phyloP scores from a whole-genome alignment of 2,329 filamentous ascomycete species.

The Neophaeococcomyces aloes region DNA sequence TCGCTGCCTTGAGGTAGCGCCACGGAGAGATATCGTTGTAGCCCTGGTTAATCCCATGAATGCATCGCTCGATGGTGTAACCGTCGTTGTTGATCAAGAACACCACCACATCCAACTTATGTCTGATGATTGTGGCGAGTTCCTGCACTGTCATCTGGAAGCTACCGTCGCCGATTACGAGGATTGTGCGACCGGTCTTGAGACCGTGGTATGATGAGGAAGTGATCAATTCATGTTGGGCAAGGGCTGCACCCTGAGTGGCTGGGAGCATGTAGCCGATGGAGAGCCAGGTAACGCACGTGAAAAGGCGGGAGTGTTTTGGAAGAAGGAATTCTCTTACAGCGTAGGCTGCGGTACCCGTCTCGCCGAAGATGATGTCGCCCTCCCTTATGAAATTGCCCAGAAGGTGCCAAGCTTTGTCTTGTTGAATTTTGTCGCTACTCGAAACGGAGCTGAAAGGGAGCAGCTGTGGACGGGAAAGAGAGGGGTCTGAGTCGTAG shows the following conservation, averaged over 20 bases:
- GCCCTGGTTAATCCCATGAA: constrained; percentile 65
- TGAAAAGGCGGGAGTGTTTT: constrained; percentile 36
- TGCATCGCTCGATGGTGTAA: constrained; percentile 79
- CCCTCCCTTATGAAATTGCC: constrained; percentile 38
- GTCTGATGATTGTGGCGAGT: constrained; percentile 50
- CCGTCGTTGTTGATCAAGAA: constrained; percentile 82
- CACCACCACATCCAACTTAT: constrained; percentile 45
- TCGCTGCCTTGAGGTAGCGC: constrained; percentile 46
- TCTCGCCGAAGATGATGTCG: constrained; percentile 48
- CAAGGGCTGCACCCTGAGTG: constrained; percentile 46
- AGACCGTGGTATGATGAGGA: constrained; percentile 18
- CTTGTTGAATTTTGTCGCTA: constrained; percentile 9
- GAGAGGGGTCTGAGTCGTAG: neutral
- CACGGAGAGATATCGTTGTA: constrained; percentile 76
- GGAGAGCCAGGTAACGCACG: constrained; percentile 46
- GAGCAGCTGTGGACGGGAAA: neutral
- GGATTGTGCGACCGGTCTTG: constrained; percentile 38
- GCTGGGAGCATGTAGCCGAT: constrained; percentile 52
- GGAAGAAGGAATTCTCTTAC: constrained; percentile 42
- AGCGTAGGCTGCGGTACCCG: constrained; percentile 48
- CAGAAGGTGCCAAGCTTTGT: constrained; percentile 37
- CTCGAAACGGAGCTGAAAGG: constrained; percentile 15
- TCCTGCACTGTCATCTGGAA: constrained; percentile 58
- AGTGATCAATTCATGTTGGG: constrained; percentile 37
- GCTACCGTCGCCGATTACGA: constrained; percentile 54